phyloP scores from a whole-genome alignment of 768 basidiomycete species.

The Hortiboletus campestris region DNA sequence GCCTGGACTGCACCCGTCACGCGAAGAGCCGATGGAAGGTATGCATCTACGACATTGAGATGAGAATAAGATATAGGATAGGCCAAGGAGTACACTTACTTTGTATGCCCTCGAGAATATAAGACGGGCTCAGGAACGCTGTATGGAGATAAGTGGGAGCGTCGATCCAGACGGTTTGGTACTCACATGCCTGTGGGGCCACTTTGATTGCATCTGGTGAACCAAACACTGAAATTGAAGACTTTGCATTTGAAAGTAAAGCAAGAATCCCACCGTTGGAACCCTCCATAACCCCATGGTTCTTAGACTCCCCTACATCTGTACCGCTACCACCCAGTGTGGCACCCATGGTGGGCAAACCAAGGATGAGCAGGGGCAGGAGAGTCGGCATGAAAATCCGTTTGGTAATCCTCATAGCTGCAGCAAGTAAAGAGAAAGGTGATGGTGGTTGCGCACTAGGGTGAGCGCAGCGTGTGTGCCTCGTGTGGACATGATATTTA shows the following conservation, averaged over 20 bases:
- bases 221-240: background rate
- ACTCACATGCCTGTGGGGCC: too few species aligned
- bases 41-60: background rate
- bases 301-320: too few species aligned
- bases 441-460: background rate
- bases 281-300: background rate
- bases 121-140: background rate
- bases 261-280: background rate
- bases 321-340: background rate
- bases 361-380: background rate
- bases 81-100: background rate
- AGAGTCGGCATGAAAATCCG: background rate
- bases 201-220: background rate
- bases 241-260: background rate
- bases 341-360: background rate
- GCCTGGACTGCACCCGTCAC: too few species aligned
- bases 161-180: background rate
- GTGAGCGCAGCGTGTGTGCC: too few species aligned
- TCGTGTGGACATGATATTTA: too few species aligned
- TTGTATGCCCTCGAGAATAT: background rate
- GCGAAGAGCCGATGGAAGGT: background rate
- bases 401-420: background rate
- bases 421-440: background rate
- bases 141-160: background rate
- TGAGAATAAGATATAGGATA: background rate